Evolutionary conservation across 1,284 basidiomycete species (phyloP), one percentile per base, ranked within the genome.

Genomic region (Fomitopsis betulina): DNA sequence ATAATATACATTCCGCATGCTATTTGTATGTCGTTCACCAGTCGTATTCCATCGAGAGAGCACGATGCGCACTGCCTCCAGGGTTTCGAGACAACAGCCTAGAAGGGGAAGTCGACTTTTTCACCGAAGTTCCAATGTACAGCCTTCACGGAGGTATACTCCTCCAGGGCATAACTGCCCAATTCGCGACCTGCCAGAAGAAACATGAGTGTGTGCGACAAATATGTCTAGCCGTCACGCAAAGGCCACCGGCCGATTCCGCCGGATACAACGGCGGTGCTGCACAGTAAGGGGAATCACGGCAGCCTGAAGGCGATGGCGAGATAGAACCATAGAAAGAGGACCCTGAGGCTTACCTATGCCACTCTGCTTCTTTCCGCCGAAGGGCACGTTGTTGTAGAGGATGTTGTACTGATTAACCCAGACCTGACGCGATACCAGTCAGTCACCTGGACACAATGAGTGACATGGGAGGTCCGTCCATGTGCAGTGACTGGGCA

Each of bases 41-140:
- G 4, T 37, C 27, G 8, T 37, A 12, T 37, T 15, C 23, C 25
- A 27, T 27, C 23, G 12, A 30, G 23, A 47, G 5, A 2, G 3
- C n/a, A 3, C 12, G 25, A 15, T n/a, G 12, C 9, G 10, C 15
- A 25, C 42, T n/a, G 12, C 45, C 12, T 10, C n/a, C 39, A 8
- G 39, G 39, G n/a, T 42, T 30, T 30, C 23, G 38, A 40, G 7
- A 8, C 12, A 9, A 12, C 15, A 56, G 39, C 38, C 79, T 74
- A 91, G 67, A 91, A 73, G 5, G 91, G 91, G 89, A 90, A 93
- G 43, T 85, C 85, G 37, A 89, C 71, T 66, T 84, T 83, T 74
- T 93, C 91, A 13, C 89, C 89, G 63, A 87, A 91, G 72, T 94
- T 94, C 85, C 90, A 93, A 67, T 94, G 91, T 15, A 94, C 79